Evolutionary conservation across 2,329 filamentous ascomycete genomes (phyloP).

Genomic region (Microsporum canis): DNA sequence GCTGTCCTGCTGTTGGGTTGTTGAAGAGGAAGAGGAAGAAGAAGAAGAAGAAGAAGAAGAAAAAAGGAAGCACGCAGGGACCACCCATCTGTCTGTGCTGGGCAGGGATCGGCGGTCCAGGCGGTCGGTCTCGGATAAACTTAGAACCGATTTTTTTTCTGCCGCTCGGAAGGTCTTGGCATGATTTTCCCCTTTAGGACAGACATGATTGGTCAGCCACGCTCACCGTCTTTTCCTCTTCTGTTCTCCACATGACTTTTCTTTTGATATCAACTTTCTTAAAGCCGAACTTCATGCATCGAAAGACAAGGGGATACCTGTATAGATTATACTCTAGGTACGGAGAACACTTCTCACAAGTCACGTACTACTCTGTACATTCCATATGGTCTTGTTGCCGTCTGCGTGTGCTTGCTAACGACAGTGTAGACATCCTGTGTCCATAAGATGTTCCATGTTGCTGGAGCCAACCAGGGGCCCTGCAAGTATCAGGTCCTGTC

Average conservation of each 20-base stretch:
- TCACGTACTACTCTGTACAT: too few species aligned
- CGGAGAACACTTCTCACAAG: too few species aligned
- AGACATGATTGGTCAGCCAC: conserved; percentile 3
- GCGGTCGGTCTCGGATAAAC: background rate
- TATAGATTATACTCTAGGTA: background rate
- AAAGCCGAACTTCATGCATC: background rate
- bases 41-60: conserved; percentile 10
- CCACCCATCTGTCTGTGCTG: background rate
- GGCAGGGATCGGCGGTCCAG: background rate
- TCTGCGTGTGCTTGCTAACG: too few species aligned
- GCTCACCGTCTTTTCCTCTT: conserved; percentile 12
- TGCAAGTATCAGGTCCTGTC: background rate
- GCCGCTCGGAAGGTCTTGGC: background rate
- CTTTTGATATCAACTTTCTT: background rate
- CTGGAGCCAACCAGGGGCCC: background rate
- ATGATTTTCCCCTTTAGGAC: background rate
- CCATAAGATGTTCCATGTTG: background rate
- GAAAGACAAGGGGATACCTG: background rate
- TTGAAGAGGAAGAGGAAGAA: conserved; percentile 10
- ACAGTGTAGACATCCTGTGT: too few species aligned
- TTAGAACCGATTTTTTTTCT: background rate
- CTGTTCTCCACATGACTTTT: background rate
- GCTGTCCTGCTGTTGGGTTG: background rate
- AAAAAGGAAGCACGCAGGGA: background rate
- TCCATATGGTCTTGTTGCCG: too few species aligned